Percentiles rank a stretch among this genome's conserved stretches.
These are phyloP conservation scores for Peronospora farinosa DNA, from an alignment of 352 stramenopile species.

Conservation along the genomic window DNA sequence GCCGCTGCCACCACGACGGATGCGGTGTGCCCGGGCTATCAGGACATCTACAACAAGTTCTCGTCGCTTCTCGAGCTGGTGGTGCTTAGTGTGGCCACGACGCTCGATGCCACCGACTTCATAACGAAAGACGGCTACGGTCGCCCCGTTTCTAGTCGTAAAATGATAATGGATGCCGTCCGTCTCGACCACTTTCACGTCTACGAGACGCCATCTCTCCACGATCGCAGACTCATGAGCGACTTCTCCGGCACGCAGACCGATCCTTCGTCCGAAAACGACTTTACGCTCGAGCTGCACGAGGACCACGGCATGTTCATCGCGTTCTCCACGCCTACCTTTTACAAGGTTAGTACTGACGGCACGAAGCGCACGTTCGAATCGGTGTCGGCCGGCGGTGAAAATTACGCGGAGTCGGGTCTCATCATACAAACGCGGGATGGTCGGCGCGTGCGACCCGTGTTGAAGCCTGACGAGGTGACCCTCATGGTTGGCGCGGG, in stretches of 20 bases:
- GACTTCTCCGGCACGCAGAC: constrained; percentile 2
- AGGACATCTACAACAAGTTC: constrained; percentile 34
- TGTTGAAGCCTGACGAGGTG: constrained; percentile 47
- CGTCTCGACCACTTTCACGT: constrained; percentile 61
- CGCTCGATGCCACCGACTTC: constrained; percentile 42
- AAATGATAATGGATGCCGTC: constrained; percentile 47
- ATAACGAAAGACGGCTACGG: constrained; percentile 36
- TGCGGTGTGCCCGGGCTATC: constrained; percentile 36
- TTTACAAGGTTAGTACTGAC: constrained; percentile 44
- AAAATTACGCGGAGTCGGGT: constrained; percentile 33
- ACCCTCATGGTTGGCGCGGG: constrained; percentile 58
- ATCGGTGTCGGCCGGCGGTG: constrained; percentile 21
- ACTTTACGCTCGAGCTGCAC: constrained; percentile 48
- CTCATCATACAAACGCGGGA: constrained; percentile 48
- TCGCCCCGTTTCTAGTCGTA: constrained; percentile 32
- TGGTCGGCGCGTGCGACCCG: constrained; percentile 37
- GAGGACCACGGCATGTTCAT: constrained; percentile 47
- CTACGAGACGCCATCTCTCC: constrained; percentile 33
- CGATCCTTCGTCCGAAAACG: constrained; percentile 11
- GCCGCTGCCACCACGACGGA: constrained; percentile 26
- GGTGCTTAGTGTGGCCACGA: constrained; percentile 36
- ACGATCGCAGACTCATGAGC: constrained; percentile 18
- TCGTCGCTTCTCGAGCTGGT: constrained; percentile 40
- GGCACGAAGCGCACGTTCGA: constrained; percentile 21
- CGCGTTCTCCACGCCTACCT: constrained; percentile 41